Base-by-base conservation (phyloP, 768 basidiomycete species). In the Tremella yokohamensis region DNA sequence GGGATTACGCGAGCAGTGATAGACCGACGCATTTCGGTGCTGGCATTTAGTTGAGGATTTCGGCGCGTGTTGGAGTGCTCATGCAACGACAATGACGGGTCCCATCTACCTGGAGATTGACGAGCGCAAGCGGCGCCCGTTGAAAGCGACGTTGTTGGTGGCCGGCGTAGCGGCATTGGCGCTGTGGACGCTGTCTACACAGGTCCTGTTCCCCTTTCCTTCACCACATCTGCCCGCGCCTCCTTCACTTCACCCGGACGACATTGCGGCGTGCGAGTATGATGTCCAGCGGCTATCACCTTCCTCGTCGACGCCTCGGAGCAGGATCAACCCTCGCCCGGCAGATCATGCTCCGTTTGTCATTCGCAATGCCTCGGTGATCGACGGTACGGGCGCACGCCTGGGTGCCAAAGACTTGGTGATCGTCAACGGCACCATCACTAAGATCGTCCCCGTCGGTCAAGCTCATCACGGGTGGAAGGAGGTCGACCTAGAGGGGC, bases 201-300 rank as follows among this genome's bases (percentile, higher is more conserved):
- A 18, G 13, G 7, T 42, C 19, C 19, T 39, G 6, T 40, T 39
- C 40, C 34, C 39, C 40, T 56, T 44, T 45, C 26, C 51, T 24
- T 57, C 52, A 25, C 37, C 25, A 24, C 58, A 38, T 20, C 44
- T 40, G 26, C 55, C 26, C 45, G 4, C 40, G 13, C 8, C 45
- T 49, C 48, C 40, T 42, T 22, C 58, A 15, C 47, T 44, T 19
- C 34, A 12, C n/a, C 52, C 19, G 15, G 47, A 12, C 34, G 25
- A 12, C 55, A 25, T 48, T 11, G 29, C 29, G 6, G 29, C 29
- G 29, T 34, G 29, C 29, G 29, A 34, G 29, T 34, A 34, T 34
- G 29, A 34, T 34, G 29, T 11, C 11, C 29, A 34, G 29, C 29
- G 29, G 4, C 29, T 34, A 34, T 11, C 29, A 4, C 11, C 29